Evolutionary conservation across 805 yeast species (phyloP).

Genomic region (Monosporozyma solicola): DNA sequence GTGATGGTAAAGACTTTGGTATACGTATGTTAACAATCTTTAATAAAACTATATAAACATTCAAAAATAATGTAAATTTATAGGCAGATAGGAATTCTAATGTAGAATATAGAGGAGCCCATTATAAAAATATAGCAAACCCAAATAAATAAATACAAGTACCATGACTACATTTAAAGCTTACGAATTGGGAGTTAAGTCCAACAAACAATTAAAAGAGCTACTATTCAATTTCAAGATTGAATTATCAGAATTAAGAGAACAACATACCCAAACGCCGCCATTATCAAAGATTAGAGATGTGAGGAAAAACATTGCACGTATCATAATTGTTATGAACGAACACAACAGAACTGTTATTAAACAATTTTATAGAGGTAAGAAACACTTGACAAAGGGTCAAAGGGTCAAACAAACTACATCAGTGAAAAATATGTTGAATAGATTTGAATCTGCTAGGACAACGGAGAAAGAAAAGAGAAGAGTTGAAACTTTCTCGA

Average conservation of each 20-base stretch:
- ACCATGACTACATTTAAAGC: slow-evolving; percentile 76
- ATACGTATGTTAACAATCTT: no score
- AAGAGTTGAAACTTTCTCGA: slow-evolving; percentile 94
- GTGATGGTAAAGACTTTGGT: no score
- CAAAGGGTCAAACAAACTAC: slow-evolving; percentile 93
- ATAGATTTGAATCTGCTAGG: slow-evolving; percentile 74
- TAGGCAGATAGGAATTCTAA: no score
- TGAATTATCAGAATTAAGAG: slow-evolving; percentile 92
- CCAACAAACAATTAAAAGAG: slow-evolving; percentile 91
- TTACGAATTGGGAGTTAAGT: slow-evolving; percentile 93
- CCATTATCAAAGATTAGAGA: slow-evolving; percentile 93
- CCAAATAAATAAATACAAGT: no score
- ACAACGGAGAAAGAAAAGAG: slow-evolving; percentile 85
- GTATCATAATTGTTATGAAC: slow-evolving; percentile 95
- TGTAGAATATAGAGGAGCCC: no score
- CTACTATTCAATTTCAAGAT: slow-evolving; percentile 94
- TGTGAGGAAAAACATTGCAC: slow-evolving; percentile 97
- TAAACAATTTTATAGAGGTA: slow-evolving; percentile 89
- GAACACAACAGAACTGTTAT: slow-evolving; percentile 92
- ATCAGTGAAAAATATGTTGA: slow-evolving; percentile 96
- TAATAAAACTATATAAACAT: no score
- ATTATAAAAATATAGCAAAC: no score
- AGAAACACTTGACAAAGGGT: slow-evolving; percentile 96
- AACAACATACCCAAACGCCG: slow-evolving; percentile 87
- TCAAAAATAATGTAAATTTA: no score